A percentile compares a stretch with the other conserved stretches of the same genome.
Conservation (phyloP, 768 basidiomycete species). For the Boletus sensibilis region DNA sequence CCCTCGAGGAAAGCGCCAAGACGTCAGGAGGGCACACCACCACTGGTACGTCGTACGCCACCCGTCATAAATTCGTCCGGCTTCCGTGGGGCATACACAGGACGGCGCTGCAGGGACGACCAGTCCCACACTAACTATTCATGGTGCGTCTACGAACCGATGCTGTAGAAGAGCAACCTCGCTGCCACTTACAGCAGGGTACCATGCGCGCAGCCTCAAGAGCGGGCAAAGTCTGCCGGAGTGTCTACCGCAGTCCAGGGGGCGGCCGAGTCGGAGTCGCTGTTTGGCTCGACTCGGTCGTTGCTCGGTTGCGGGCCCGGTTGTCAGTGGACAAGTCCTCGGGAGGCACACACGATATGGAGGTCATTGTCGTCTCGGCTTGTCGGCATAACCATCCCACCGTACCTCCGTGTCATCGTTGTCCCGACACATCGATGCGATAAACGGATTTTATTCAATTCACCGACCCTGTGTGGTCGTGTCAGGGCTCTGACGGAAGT, state of each 20-base stretch:
- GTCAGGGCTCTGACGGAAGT: constrained; percentile 1
- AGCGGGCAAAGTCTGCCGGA: constrained; percentile 6
- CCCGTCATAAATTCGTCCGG: constrained; percentile 7
- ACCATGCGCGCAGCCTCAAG: background rate
- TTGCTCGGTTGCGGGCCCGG: constrained; percentile 11
- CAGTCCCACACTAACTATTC: constrained; percentile 9
- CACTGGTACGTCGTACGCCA: constrained; percentile 7
- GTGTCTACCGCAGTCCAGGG: background rate
- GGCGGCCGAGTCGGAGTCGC: constrained; percentile 9
- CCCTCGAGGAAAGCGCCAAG: constrained; percentile 18
- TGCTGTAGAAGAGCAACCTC: constrained; percentile 1
- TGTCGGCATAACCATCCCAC: constrained; percentile 8
- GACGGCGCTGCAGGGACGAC: constrained; percentile 5
- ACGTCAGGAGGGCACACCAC: constrained; percentile 4
- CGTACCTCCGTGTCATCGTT: constrained; percentile 2
- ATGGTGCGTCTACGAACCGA: background rate
- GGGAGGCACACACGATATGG: background rate
- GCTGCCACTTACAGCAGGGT: constrained; percentile 9
- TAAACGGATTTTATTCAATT: constrained; percentile 16
- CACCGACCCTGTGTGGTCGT: constrained; percentile 15
- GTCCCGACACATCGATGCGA: constrained; percentile 3
- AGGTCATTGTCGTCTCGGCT: constrained; percentile 4
- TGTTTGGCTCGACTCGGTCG: background rate
- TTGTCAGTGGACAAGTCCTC: constrained; percentile 1
- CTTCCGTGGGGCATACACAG: constrained; percentile 11